Evolutionary conservation across 495 filamentous ascomycete species (phyloP).

Genomic region (Neurospora sp.): DNA sequence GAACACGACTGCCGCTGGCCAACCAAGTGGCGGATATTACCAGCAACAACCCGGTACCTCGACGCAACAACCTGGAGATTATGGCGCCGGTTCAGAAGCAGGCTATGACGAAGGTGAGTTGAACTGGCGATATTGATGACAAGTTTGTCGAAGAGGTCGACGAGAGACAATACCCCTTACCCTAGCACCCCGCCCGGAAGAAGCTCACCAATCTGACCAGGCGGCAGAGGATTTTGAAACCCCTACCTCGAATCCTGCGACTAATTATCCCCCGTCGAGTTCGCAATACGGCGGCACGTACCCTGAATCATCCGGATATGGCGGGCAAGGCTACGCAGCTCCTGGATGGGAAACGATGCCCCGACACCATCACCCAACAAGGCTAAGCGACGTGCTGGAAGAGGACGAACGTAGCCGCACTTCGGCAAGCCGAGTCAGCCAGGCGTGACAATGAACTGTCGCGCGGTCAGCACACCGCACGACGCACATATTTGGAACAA

Average conservation of each 20-base stretch:
- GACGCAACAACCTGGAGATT: slow-evolving; percentile 17
- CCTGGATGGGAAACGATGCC: slow-evolving; percentile 69
- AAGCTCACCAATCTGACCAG: slow-evolving; percentile 30
- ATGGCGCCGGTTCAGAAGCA: slow-evolving; percentile 38
- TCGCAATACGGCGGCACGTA: slow-evolving; percentile 24
- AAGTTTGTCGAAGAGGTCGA: slow-evolving; percentile 35
- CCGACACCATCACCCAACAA: slow-evolving; percentile 90
- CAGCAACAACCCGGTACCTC: slow-evolving; percentile 18
- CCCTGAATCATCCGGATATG: slow-evolving; percentile 32
- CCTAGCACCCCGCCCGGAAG: slow-evolving; percentile 20
- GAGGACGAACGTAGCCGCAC: slow-evolving; percentile 62
- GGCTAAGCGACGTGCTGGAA: slow-evolving; percentile 89
- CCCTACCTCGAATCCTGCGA: slow-evolving; percentile 21
- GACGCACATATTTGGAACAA: not conserved
- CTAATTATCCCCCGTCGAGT: slow-evolving; percentile 26
- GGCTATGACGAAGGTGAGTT: slow-evolving; percentile 50
- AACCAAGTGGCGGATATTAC: slow-evolving; percentile 8
- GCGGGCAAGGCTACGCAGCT: slow-evolving; percentile 53
- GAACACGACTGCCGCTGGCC: slow-evolving; percentile 14
- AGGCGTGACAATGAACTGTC: slow-evolving; percentile 18
- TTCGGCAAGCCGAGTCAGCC: slow-evolving; percentile 40
- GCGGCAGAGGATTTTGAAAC: slow-evolving; percentile 42
- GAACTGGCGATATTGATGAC: slow-evolving; percentile 38
- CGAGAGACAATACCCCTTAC: slow-evolving; percentile 36
- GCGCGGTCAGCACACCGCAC: not conserved